These are phyloP conservation scores for Hymenochaete sp. DNA, from an alignment of 1,284 basidiomycete species.

Conservation along the genomic window DNA sequence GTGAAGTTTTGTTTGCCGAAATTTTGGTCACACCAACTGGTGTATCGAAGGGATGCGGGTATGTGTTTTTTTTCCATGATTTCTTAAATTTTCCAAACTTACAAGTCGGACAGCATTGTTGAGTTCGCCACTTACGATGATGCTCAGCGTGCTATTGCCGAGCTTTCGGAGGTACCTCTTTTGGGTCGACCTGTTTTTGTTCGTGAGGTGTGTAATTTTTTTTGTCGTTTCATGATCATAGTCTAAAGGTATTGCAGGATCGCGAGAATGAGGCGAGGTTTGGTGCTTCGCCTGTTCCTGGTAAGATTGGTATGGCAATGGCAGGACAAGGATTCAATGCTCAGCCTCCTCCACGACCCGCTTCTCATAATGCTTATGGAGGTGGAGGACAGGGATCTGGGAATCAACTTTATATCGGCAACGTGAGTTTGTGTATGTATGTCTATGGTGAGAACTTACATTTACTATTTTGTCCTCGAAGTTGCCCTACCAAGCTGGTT, in stretches of 20 bases:
- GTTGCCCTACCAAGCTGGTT: conserved; percentile 92
- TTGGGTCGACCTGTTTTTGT: conserved; percentile 93
- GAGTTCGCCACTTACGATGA: conserved; percentile 84
- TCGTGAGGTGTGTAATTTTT: conserved; percentile 62
- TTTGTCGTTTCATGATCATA: conserved; percentile 1
- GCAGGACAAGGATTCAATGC: conserved; percentile 71
- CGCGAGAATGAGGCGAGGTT: conserved; percentile 94
- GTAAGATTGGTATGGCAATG: conserved; percentile 89
- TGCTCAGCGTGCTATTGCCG: conserved; percentile 75
- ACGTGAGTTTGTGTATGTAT: conserved; percentile 48
- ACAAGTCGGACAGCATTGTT: conserved; percentile 59
- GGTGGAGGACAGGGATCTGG: conserved; percentile 39
- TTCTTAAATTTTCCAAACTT: conserved; percentile 11
- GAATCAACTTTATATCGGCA: conserved; percentile 88
- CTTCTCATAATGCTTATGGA: conserved; percentile 65
- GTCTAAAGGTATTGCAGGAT: conserved; percentile 48
- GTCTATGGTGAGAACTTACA: not conserved
- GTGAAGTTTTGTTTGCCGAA: conserved; percentile 98
- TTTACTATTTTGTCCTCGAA: conserved; percentile 27
- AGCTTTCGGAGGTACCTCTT: conserved; percentile 80
- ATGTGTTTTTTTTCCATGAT: conserved; percentile 30
- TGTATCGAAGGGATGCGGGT: conserved; percentile 98
- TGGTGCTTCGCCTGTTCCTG: conserved; percentile 85
- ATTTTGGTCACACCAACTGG: conserved; percentile 94
- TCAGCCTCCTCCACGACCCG: conserved; percentile 62